A percentile compares a stretch with the other conserved stretches of the same genome.
Conservation (phyloP, 192 early-diverging fungal genomes). For the Rhizophlyctis rosea region DNA sequence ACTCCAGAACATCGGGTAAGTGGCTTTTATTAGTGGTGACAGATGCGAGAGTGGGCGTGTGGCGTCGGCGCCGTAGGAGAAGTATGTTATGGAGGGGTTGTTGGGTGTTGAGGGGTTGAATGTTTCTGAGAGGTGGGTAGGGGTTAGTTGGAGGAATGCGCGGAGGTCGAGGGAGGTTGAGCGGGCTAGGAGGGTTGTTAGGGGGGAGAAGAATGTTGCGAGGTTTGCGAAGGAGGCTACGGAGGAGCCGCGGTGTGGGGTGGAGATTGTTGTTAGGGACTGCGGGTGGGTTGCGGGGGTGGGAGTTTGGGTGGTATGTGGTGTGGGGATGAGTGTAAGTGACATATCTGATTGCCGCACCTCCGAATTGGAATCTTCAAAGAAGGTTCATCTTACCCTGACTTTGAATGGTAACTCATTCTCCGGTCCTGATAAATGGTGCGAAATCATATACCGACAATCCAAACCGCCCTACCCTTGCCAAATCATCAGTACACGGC, state of each 20-base stretch:
- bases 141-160: conserved; percentile 77
- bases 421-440: conserved; percentile 59
- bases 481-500: neutral
- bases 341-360: too few species aligned
- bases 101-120: conserved; percentile 84
- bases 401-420: conserved; percentile 9
- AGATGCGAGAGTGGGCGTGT: too few species aligned
- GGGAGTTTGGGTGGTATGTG: too few species aligned
- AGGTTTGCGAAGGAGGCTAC: conserved; percentile 20
- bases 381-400: conserved; percentile 15
- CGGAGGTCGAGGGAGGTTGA: conserved; percentile 73
- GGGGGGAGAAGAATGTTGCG: conserved; percentile 3
- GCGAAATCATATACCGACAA: conserved; percentile 77
- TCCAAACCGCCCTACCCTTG: conserved; percentile 85
- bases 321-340: too few species aligned
- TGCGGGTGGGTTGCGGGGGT: conserved; percentile 33
- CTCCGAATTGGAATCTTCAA: too few species aligned
- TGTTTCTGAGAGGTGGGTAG: conserved; percentile 67
- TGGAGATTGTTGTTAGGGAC: conserved; percentile 80
- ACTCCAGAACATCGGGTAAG: conserved; percentile 70
- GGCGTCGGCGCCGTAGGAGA: conserved; percentile 72
- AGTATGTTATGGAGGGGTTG: conserved; percentile 63
- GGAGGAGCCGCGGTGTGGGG: conserved; percentile 72
- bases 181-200: conserved; percentile 1
- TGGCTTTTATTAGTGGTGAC: too few species aligned